Conservation (phyloP, 257 asterid genomes). For the Nicotiana tomentosiformis region DNA sequence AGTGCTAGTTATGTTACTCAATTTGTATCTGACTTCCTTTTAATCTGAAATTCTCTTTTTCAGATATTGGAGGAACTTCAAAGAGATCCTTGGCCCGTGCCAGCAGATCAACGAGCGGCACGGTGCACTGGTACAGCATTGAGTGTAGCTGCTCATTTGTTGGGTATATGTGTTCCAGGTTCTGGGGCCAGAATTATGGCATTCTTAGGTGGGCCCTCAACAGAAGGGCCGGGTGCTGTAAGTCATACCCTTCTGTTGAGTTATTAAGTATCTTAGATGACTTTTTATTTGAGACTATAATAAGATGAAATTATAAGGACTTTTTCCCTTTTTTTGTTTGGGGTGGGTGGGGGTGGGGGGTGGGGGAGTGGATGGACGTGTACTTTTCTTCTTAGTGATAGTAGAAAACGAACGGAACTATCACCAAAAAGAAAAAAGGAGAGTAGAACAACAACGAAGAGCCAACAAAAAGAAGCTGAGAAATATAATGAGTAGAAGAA, state of each 20-base stretch:
- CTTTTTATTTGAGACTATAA: not conserved
- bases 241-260: conserved; percentile 25
- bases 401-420: not conserved
- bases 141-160: conserved; percentile 86
- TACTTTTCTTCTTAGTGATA: not conserved
- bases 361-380: not conserved
- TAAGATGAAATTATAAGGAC: not conserved
- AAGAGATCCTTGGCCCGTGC: conserved; percentile 96
- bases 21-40: not conserved
- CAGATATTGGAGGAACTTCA: conserved; percentile 97
- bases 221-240: conserved; percentile 93
- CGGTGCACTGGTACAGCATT: conserved; percentile 95
- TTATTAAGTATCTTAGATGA: not conserved
- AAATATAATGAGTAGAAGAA: not conserved
- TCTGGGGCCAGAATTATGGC: conserved; percentile 97
- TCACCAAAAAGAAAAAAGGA: not conserved
- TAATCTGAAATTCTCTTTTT: conserved; percentile 16
- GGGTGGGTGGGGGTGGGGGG: no score
- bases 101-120: conserved; percentile 82
- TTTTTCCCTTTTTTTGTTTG: not conserved
- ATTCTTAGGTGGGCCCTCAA: conserved; percentile 92
- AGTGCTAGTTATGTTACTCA: conserved; percentile 16
- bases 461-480: not conserved
- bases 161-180: conserved; percentile 96
- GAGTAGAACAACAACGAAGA: not conserved